Evolutionary conservation across 2,329 filamentous ascomycete genomes (phyloP), one percentile per base, ranked within the genome.

Genomic region (Aspergillus ruber): DNA sequence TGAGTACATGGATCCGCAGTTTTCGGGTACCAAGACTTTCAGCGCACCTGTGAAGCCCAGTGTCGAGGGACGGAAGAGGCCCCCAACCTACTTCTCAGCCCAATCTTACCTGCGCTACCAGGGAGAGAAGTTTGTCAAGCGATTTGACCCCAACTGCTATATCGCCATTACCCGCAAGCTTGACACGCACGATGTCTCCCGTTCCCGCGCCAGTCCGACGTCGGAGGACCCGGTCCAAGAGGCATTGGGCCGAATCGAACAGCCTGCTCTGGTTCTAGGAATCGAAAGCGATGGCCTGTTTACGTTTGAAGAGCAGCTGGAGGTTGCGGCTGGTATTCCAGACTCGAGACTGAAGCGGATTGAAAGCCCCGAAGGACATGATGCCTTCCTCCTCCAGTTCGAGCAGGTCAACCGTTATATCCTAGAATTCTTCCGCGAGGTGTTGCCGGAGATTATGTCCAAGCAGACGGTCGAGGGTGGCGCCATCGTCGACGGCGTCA

Each of bases 121-220:
- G 70, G 91, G 90, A 47, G 81, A 85, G 59, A 98, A 98, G 69
- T 98, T 98, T 60, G 93, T 97, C 59, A 90, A 88, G 68, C 86
- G 93, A 8, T 98, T 97, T 67, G 93, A 98, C 69, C 88, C 90
- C 61, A 98, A 98, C 68, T 98, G 93, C 73, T 98, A 98, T 73
- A 97, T 98, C 58, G 90, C 93, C 56, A 96, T 98, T 69, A 97
- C 93, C 4, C 86, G 93, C 61, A 98, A 98, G 70, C 81, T 98
- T 13, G 93, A 98, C 66, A 97, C 93, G 0, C 93, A 98, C 68
- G 93, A 98, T 65, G 83, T 98, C 21, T 94, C 90, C 12, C 82
- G 90, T 21, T 81, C 84, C 63, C 85, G 91, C 4, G 74, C 71
- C 15, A 59, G 67, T 17, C 56, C 65, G 9, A 67, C 65, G 29